phyloP scores from a whole-genome alignment of 176 grass and related monocot species.

The Typha latifolia region DNA sequence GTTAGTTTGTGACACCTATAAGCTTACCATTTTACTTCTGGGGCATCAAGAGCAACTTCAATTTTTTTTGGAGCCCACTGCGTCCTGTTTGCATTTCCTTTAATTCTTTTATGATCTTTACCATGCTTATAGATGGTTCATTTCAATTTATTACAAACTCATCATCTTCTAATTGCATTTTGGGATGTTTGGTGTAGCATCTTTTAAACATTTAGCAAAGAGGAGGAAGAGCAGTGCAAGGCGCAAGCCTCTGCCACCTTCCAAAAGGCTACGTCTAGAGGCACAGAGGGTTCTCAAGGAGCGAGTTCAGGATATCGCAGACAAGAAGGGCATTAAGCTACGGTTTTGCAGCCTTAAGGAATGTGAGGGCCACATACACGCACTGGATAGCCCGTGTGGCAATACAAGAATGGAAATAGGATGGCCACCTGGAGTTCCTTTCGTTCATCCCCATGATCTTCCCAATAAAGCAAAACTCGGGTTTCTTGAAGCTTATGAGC shows the following conservation, averaged over 20 bases:
- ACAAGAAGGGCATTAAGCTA: constrained; percentile 78
- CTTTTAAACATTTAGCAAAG: constrained; percentile 35
- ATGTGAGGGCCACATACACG: constrained; percentile 59
- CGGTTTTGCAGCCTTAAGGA: constrained; percentile 76
- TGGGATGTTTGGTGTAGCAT: constrained; percentile 43
- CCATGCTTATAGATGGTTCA: too few species aligned
- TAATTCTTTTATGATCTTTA: not conserved
- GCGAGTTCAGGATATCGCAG: constrained; percentile 79
- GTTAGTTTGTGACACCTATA: too few species aligned
- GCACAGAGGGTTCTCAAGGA: constrained; percentile 92
- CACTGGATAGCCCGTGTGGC: constrained; percentile 41
- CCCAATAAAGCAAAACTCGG: constrained; percentile 86
- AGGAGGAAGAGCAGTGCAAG: constrained; percentile 47
- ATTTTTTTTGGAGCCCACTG: not conserved
- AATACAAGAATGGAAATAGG: constrained; percentile 57
- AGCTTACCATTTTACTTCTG: too few species aligned
- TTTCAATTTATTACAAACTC: too few species aligned
- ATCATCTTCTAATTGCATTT: not conserved
- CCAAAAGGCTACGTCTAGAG: constrained; percentile 78
- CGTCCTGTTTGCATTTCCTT: too few species aligned
- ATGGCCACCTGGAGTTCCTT: constrained; percentile 82
- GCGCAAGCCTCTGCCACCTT: constrained; percentile 69
- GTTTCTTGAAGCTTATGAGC: constrained; percentile 90
- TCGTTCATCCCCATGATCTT: constrained; percentile 97
- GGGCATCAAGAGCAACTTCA: too few species aligned